These are phyloP conservation scores for Hura crepitans DNA, from an alignment of 441 rosid species.

Conservation along the genomic window DNA sequence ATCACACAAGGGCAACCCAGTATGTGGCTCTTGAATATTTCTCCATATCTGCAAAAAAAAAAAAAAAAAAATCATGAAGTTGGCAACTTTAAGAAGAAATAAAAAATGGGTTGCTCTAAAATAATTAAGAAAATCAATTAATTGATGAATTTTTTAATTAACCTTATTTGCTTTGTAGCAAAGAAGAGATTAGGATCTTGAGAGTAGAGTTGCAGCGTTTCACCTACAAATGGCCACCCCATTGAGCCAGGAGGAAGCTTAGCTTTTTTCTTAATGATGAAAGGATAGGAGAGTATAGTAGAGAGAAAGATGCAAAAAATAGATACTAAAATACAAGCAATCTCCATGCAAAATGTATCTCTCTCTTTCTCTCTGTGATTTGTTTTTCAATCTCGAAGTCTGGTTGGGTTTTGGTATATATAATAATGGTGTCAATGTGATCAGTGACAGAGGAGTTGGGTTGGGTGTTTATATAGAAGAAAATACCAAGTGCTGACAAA, in stretches of 20 bases:
- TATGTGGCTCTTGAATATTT: conserved; percentile 73
- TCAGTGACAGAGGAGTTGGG: conserved; percentile 5
- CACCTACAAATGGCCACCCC: conserved; percentile 89
- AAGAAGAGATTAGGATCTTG: conserved; percentile 79
- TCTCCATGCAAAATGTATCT: conserved; percentile 33
- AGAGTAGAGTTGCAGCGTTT: conserved; percentile 79
- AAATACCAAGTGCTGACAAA: background rate
- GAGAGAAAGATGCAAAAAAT: conserved; percentile 33
- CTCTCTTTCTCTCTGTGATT: too few species aligned
- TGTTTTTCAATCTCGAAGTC: too few species aligned
- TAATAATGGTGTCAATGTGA: too few species aligned
- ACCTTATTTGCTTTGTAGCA: conserved; percentile 62
- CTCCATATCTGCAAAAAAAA: conserved; percentile 55
- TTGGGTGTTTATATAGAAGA: conserved; percentile 29
- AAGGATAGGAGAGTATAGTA: conserved; percentile 30
- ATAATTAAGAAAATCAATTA: background rate
- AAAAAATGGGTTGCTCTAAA: background rate
- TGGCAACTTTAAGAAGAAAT: conserved; percentile 9
- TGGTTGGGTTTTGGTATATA: background rate
- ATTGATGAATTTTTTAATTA: background rate
- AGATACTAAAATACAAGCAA: conserved; percentile 21
- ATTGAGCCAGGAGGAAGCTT: conserved; percentile 86
- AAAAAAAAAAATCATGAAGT: background rate
- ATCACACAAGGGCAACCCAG: conserved; percentile 87
- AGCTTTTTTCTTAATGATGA: conserved; percentile 24